Evolutionary conservation across 164 flowering plant species (phyloP).

Genomic region (Magnolia changhungtana): DNA sequence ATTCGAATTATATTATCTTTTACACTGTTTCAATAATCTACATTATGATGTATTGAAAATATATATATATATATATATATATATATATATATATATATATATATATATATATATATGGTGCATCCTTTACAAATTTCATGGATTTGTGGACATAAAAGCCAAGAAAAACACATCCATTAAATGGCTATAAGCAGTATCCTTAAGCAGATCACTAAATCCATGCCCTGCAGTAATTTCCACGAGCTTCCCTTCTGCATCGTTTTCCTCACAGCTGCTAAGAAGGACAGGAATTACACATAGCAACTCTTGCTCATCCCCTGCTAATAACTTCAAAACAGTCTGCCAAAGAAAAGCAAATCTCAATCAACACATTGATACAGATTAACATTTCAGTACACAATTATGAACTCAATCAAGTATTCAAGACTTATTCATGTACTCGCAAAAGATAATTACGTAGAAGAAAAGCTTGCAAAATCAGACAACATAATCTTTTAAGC

Average conservation of each 20-base stretch:
- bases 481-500: neutral
- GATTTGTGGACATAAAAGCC: too few relatives aligned
- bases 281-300: slow-evolving; percentile 52
- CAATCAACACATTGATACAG: neutral
- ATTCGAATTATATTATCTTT: neutral
- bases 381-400: neutral
- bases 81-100: too few relatives aligned
- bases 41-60: neutral
- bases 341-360: slow-evolving; percentile 26
- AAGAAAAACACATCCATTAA: slow-evolving; percentile 69
- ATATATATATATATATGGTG: too few relatives aligned
- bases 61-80: too few relatives aligned
- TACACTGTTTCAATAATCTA: neutral
- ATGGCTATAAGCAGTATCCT: slow-evolving; percentile 82
- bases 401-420: neutral
- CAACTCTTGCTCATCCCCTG: slow-evolving; percentile 65
- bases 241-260: slow-evolving; percentile 1
- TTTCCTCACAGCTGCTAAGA: slow-evolving; percentile 49
- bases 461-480: neutral
- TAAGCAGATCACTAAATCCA: slow-evolving; percentile 37
- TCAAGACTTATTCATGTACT: neutral
- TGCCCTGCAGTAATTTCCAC: slow-evolving; percentile 25
- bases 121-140: too few relatives aligned
- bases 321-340: slow-evolving; percentile 71
- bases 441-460: neutral